phyloP scores from a whole-genome alignment of 129 eudicot genomes.

The Centella asiatica region DNA sequence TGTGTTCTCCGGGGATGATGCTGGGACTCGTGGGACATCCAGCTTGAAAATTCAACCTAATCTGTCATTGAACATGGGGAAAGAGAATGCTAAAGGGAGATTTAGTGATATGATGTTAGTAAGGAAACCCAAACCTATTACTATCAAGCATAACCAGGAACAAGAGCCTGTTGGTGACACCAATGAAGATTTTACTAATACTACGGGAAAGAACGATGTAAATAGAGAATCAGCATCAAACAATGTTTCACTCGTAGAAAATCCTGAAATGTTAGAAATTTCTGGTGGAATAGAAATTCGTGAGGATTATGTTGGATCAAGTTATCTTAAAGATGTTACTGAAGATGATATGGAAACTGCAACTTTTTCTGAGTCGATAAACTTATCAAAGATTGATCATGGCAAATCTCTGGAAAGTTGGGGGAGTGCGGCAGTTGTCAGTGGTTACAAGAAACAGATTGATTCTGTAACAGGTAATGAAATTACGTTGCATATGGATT shows the following conservation, averaged over 20 bases:
- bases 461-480: conserved; percentile 28
- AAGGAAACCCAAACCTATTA: conserved; percentile 41
- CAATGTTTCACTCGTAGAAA: not conserved
- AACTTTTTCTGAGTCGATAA: conserved; percentile 16
- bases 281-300: conserved; percentile 14
- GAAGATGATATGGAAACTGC: conserved; percentile 16
- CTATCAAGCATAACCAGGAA: conserved; percentile 5
- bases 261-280: conserved; percentile 21
- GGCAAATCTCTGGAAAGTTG: conserved; percentile 24
- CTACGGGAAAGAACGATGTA: conserved; percentile 3
- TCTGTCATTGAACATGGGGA: conserved; percentile 56
- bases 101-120: conserved; percentile 65
- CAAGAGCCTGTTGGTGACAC: too few species aligned
- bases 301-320: conserved; percentile 24
- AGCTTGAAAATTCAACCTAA: conserved; percentile 52
- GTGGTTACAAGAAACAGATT: conserved; percentile 15
- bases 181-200: conserved; percentile 11
- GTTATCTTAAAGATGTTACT: conserved; percentile 14
- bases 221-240: conserved; percentile 5
- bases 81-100: conserved; percentile 42
- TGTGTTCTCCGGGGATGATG: conserved; percentile 32
- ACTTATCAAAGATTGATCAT: conserved; percentile 3
- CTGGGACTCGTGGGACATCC: conserved; percentile 25
- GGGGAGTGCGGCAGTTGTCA: conserved; percentile 2
- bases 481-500: not conserved